phyloP scores from a whole-genome alignment of 1,284 basidiomycete genomes.

The Fomitiporia mediterranea region DNA sequence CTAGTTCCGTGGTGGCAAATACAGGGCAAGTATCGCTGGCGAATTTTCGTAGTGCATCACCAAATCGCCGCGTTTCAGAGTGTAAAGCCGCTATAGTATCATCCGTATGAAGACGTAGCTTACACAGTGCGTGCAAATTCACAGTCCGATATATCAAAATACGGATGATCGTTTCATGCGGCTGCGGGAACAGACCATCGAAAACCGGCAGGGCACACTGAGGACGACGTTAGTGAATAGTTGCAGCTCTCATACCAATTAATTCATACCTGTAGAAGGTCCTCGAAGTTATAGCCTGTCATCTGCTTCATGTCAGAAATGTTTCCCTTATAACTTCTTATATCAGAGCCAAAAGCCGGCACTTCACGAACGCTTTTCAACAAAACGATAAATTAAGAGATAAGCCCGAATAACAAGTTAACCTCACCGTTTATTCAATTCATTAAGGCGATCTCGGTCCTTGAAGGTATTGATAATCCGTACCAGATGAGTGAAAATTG shows the following conservation, averaged over 20 bases:
- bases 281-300: constrained; percentile 29
- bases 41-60: constrained; percentile 22
- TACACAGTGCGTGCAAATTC: constrained; percentile 29
- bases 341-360: constrained; percentile 24
- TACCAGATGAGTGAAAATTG: constrained; percentile 32
- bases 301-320: constrained; percentile 28
- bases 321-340: constrained; percentile 25
- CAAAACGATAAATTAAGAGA: not conserved
- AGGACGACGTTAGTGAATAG: not conserved
- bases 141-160: constrained; percentile 26
- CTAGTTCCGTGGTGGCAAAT: constrained; percentile 23
- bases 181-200: constrained; percentile 27
- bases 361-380: not conserved
- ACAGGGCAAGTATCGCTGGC: constrained; percentile 16
- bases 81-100: constrained; percentile 23
- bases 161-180: constrained; percentile 23
- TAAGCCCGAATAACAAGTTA: not conserved
- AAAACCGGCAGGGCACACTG: constrained; percentile 23
- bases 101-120: constrained; percentile 30
- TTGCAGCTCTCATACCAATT: not conserved
- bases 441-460: constrained; percentile 5
- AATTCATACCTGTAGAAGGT: constrained; percentile 27
- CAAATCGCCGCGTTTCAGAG: constrained; percentile 22
- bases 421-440: constrained; percentile 12
- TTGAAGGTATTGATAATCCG: constrained; percentile 28